These are phyloP conservation scores for Xylariaceae sp. DNA, from an alignment of 2,329 filamentous ascomycete species.

Conservation along the genomic window DNA sequence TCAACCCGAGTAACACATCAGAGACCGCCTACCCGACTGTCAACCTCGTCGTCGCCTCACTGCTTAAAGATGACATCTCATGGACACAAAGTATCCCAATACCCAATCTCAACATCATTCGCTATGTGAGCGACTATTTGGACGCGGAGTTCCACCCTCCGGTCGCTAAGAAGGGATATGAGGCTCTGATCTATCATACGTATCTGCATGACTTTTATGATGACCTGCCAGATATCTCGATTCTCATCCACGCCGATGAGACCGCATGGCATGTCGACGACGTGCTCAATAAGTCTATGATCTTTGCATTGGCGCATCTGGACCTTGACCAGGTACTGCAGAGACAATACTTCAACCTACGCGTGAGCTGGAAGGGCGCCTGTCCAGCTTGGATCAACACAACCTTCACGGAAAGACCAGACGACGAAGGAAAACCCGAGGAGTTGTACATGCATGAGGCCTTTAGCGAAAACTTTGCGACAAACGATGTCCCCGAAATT, in stretches of 20 bases:
- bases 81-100: slow-evolving; percentile 40
- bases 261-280: slow-evolving; percentile 45
- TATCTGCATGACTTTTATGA: slow-evolving; percentile 69
- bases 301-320: slow-evolving; percentile 42
- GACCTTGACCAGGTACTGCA: slow-evolving; percentile 47
- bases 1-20: slow-evolving; percentile 23
- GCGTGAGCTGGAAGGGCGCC: slow-evolving; percentile 59
- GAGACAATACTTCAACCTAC: slow-evolving; percentile 61
- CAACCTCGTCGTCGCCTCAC: slow-evolving; percentile 41
- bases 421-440: slow-evolving; percentile 35
- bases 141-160: slow-evolving; percentile 54
- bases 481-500: slow-evolving; percentile 38
- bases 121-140: slow-evolving; percentile 58
- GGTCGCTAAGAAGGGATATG: slow-evolving; percentile 63
- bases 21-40: slow-evolving; percentile 32
- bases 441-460: slow-evolving; percentile 40
- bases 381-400: slow-evolving; percentile 60
- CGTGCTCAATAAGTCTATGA: slow-evolving; percentile 42
- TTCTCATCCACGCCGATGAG: slow-evolving; percentile 68
- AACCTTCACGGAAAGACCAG: slow-evolving; percentile 30
- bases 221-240: slow-evolving; percentile 59
- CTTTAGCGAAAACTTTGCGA: slow-evolving; percentile 39
- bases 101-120: slow-evolving; percentile 44
- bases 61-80: slow-evolving; percentile 37
- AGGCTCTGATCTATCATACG: slow-evolving; percentile 66